Evolutionary conservation across 345 rosid species (phyloP), one percentile per base, ranked within the genome.

Genomic region (Populus deltoides): DNA sequence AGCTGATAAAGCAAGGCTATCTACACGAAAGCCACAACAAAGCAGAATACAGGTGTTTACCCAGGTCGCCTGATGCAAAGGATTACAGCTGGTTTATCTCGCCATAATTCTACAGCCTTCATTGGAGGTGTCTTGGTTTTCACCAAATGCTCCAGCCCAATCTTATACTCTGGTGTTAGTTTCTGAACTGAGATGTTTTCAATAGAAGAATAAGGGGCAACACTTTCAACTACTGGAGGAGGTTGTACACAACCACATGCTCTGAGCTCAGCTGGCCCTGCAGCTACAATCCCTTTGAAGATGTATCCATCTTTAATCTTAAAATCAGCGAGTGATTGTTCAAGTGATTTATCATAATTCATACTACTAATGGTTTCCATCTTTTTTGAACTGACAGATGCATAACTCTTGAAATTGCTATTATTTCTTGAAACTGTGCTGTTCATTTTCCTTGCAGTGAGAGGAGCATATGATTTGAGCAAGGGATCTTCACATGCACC

Each of bases 51-150:
- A 65, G 45, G 51, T 70, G 70, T 77, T 83, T 89, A 86, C 93
- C 90, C 95, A 8, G 92, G 92, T 25, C 90, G 86, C 77, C 89
- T 86, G 71, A 90, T 84, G 81, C 92, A 91, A 67, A 91, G 85
- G 53, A 91, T 83, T 31, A 88, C 73, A n/a, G 90, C 88, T 27
- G 93, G 88, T 68, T 84, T 90, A 47, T 90, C 88, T 45, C 80
- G 85, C 92, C 93, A 91, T 15, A 91, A 69, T 39, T 83, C 85
- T 7, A 86, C 85, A 70, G 93, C 92, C 83, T 87, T 91, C 88
- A 88, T 88, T 22, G 90, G 90, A 66, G 90, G 92, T n/a, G 90
- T 70, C 76, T 76, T 84, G 36, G 86, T 75, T 76, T 83, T 88
- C 71, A 86, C 91, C 79, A 90, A 77, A 70, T 86, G 86, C 69